A percentile compares a stretch with the other conserved stretches of the same genome.
Evolutionary conservation across 495 filamentous ascomycete species (phyloP).

Genomic region (Poronia punctata): DNA sequence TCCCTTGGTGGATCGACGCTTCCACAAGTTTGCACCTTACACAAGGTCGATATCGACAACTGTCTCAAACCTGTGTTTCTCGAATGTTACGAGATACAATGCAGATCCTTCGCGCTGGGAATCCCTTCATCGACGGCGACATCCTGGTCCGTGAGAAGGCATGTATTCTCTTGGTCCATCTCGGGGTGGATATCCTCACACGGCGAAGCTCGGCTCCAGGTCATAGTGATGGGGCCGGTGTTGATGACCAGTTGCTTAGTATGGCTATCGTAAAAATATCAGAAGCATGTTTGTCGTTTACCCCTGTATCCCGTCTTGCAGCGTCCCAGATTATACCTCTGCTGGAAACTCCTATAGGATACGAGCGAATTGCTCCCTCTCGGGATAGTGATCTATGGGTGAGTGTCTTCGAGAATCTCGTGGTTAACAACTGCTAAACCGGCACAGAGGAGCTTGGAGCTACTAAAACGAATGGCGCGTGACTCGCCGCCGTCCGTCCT

Average conservation of each 20-base stretch:
- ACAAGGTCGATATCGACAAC: conserved; percentile 19
- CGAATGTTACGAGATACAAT: conserved; percentile 21
- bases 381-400: conserved; percentile 29
- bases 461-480: conserved; percentile 21
- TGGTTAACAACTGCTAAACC: conserved; percentile 14
- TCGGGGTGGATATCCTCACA: conserved; percentile 24
- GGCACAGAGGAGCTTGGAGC: conserved; percentile 23
- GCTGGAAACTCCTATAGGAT: conserved; percentile 18
- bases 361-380: conserved; percentile 12
- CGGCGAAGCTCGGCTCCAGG: conserved; percentile 3
- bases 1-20: conserved; percentile 32
- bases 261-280: conserved; percentile 28
- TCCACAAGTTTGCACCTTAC: conserved; percentile 22
- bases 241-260: conserved; percentile 17
- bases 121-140: conserved; percentile 10
- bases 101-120: conserved; percentile 15
- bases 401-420: conserved; percentile 8
- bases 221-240: background rate
- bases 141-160: conserved; percentile 26
- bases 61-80: conserved; percentile 17
- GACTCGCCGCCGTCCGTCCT: conserved; percentile 8
- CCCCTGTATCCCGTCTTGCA: conserved; percentile 27
- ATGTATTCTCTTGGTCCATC: conserved; percentile 19
- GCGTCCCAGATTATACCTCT: conserved; percentile 24
- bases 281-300: conserved; percentile 19